Evolutionary conservation across 352 stramenopile genomes (phyloP).

Genomic region (Pythium brassicae): DNA sequence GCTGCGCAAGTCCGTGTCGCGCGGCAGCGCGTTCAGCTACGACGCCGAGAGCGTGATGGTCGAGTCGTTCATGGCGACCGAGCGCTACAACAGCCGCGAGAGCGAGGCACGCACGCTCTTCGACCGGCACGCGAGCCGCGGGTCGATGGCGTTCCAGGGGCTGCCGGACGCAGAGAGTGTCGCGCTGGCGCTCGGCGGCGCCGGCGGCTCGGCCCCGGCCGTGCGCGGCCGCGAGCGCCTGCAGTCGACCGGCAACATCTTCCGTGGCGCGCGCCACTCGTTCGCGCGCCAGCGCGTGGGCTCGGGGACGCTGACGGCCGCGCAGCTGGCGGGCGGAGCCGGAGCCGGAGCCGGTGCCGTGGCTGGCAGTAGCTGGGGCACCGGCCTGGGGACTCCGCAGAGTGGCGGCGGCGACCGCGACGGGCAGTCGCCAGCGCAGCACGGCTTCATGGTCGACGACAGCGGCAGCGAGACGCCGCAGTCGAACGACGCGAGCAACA

Average conservation of each 20-base stretch:
- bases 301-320: slow-evolving; percentile 20
- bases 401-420: neutral
- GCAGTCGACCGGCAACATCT: slow-evolving; percentile 59
- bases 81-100: slow-evolving; percentile 46
- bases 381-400: neutral
- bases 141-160: slow-evolving; percentile 74
- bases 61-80: slow-evolving; percentile 82
- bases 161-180: slow-evolving; percentile 26
- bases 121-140: slow-evolving; percentile 79
- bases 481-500: slow-evolving; percentile 15
- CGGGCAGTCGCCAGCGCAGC: neutral
- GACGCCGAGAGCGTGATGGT: slow-evolving; percentile 88
- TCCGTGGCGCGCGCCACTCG: slow-evolving; percentile 55
- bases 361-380: neutral
- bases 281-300: slow-evolving; percentile 50
- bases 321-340: neutral
- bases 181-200: slow-evolving; percentile 7
- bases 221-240: slow-evolving; percentile 13
- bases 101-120: slow-evolving; percentile 55
- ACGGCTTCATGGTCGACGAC: neutral
- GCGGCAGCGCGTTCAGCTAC: slow-evolving; percentile 85
- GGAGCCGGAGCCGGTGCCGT: neutral
- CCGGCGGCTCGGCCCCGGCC: slow-evolving; percentile 1
- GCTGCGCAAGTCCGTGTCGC: slow-evolving; percentile 29
- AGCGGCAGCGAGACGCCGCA: slow-evolving; percentile 20